phyloP scores from a whole-genome alignment of 495 filamentous ascomycete genomes.

The Recurvomyces mirabilis region DNA sequence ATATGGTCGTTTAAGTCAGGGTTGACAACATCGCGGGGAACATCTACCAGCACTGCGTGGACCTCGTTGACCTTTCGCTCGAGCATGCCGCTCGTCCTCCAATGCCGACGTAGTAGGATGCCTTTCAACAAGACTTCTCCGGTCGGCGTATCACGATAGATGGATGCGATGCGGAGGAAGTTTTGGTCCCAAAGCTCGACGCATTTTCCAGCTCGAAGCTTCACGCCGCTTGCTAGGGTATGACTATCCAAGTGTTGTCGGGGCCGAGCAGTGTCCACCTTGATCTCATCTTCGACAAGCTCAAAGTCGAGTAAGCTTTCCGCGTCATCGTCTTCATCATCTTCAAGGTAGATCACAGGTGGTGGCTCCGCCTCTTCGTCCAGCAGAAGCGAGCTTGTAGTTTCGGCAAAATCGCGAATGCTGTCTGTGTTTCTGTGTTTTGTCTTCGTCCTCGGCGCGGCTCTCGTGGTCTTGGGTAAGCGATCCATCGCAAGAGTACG shows the following conservation, averaged over 20 bases:
- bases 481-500: not conserved
- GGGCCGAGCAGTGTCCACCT: not conserved
- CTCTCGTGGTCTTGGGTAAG: not conserved
- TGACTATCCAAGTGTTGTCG: not conserved
- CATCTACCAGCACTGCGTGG: slow-evolving; percentile 23
- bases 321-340: slow-evolving; percentile 39
- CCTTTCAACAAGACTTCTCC: slow-evolving; percentile 20
- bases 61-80: not conserved
- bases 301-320: not conserved
- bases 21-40: slow-evolving; percentile 36
- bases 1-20: slow-evolving; percentile 28
- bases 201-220: not conserved
- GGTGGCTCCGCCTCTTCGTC: slow-evolving; percentile 19
- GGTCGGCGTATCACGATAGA: slow-evolving; percentile 13
- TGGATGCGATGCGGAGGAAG: slow-evolving; percentile 22
- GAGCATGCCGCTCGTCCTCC: slow-evolving; percentile 7
- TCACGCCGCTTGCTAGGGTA: not conserved
- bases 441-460: not conserved
- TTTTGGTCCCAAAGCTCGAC: slow-evolving; percentile 14
- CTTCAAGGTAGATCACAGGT: slow-evolving; percentile 30
- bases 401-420: not conserved
- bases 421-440: not conserved
- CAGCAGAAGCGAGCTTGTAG: slow-evolving; percentile 2
- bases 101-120: slow-evolving; percentile 15
- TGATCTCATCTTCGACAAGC: not conserved